These are phyloP conservation scores for Cystofilobasidium bisporidii DNA, from an alignment of 768 basidiomycete genomes.

Conservation along the genomic window DNA sequence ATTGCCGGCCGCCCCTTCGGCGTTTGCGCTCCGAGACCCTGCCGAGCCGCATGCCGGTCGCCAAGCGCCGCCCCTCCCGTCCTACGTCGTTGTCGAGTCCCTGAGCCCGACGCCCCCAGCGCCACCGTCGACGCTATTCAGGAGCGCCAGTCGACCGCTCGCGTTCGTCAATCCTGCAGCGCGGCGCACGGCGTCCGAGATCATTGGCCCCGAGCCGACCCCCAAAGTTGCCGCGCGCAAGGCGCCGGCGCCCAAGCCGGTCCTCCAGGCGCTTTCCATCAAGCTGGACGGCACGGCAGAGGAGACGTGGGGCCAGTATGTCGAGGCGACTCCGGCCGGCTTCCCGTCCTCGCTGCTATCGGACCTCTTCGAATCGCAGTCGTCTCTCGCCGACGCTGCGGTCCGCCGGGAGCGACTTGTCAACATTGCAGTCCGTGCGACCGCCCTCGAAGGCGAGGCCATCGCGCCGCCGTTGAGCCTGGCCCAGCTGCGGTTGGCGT, in stretches of 20 bases:
- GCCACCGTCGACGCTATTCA: neutral
- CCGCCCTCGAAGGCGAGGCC: neutral
- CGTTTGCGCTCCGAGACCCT: too few relatives aligned
- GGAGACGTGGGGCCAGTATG: constrained; percentile 9
- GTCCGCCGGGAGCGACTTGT: constrained; percentile 3
- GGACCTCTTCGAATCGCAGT: constrained; percentile 15
- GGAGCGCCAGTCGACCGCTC: neutral
- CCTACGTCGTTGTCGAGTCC: neutral
- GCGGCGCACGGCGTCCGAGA: neutral
- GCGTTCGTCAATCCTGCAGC: neutral
- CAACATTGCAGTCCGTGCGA: constrained; percentile 2
- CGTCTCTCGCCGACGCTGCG: neutral
- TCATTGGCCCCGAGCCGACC: neutral
- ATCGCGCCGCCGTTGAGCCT: neutral
- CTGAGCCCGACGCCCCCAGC: neutral
- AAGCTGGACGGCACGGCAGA: neutral
- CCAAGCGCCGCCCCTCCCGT: neutral
- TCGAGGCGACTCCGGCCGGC: neutral
- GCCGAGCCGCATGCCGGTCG: too few relatives aligned
- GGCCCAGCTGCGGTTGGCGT: neutral
- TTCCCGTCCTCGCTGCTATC: constrained; percentile 1
- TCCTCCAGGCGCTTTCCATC: neutral
- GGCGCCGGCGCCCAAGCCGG: neutral
- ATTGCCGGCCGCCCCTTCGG: too few relatives aligned
- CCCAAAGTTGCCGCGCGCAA: neutral